Base-by-base conservation (phyloP, 1,284 basidiomycete genomes). In the Boletus sp. region DNA sequence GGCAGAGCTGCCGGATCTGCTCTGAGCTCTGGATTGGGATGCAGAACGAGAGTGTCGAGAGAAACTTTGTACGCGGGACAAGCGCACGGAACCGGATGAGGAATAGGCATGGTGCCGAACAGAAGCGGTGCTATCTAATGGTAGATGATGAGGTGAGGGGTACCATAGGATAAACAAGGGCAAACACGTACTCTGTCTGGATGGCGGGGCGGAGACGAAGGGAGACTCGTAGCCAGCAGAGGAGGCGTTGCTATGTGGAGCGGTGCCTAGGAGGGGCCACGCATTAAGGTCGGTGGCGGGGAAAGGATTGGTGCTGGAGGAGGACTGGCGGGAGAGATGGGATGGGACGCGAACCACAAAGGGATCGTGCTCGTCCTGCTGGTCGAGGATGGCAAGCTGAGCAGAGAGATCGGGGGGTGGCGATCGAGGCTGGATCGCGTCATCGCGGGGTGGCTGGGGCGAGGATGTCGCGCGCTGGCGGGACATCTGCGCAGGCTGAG, bases 141-240 rank as follows among this genome's bases (percentile, higher is more conserved):
- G 29, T 13, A 35, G 41, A 42, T n/a, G n/a, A 46, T 50, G 40
- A 37, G 57, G 41, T 35, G 19, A 29, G 41, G 37, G 40, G 30
- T 25, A 25, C 22, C 8, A 33, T 8, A 7, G 16, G 17, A 34
- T 8, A 52, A 53, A 59, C n/a, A 52, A 52, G 29, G 44, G 47
- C 44, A 60, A 59, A 57, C 33, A 76, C 78, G 61, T 58, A 80
- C 80, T 68, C 64, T 79, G 80, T 58, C 69, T 71, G 25, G 71
- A 65, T 17, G 68, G 54, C 8, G 42, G 48, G n/a, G 51, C 26
- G 47, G 65, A 58, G 50, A 49, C 17, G 43, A 57, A 39, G 46
- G 51, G 39, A 19, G 51, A 53, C 58, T 54, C 58, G 71, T 72
- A 22, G 72, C 73, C 36, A 74, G 72, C 52, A 73, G 74, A 38